Conservation (phyloP, 495 filamentous ascomycete genomes). For the Penicillium atrosanguineum region DNA sequence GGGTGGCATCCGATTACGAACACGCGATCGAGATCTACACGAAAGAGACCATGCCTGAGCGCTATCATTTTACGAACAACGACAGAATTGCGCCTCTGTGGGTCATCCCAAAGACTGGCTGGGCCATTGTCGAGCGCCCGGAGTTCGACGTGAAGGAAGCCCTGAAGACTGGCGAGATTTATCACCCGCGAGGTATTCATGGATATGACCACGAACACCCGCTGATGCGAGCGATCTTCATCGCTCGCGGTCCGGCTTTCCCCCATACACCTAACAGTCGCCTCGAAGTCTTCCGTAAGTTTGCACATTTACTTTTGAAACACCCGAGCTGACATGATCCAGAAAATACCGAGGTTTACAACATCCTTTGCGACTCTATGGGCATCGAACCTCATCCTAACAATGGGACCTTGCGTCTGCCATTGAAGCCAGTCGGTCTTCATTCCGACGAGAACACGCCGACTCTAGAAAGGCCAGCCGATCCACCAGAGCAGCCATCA, state of each 20-base stretch:
- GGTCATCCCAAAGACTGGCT: conserved; percentile 87
- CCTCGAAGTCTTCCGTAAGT: conserved; percentile 81
- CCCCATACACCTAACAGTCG: conserved; percentile 78
- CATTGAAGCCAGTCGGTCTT: conserved; percentile 65
- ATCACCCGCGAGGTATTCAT: conserved; percentile 77
- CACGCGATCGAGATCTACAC: conserved; percentile 81
- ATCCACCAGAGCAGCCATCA: conserved; percentile 27
- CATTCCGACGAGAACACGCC: conserved; percentile 53
- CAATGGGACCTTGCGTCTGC: conserved; percentile 85
- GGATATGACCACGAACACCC: conserved; percentile 90
- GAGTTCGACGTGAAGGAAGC: conserved; percentile 71
- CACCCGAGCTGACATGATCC: neutral
- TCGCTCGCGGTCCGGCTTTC: conserved; percentile 85
- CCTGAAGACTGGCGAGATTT: conserved; percentile 57
- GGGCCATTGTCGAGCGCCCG: conserved; percentile 76
- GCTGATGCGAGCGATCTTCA: conserved; percentile 89
- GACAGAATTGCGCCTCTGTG: conserved; percentile 87
- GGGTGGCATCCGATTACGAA: conserved; percentile 49
- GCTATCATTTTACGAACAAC: conserved; percentile 84
- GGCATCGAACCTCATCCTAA: conserved; percentile 66
- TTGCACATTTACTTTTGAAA: neutral
- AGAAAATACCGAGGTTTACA: conserved; percentile 96
- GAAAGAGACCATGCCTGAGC: conserved; percentile 79
- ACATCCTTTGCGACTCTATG: conserved; percentile 84
- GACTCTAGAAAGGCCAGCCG: conserved; percentile 34